These are phyloP conservation scores for Fistulifera pelliculosa DNA, from an alignment of 108 stramenopile genomes.

Conservation along the genomic window DNA sequence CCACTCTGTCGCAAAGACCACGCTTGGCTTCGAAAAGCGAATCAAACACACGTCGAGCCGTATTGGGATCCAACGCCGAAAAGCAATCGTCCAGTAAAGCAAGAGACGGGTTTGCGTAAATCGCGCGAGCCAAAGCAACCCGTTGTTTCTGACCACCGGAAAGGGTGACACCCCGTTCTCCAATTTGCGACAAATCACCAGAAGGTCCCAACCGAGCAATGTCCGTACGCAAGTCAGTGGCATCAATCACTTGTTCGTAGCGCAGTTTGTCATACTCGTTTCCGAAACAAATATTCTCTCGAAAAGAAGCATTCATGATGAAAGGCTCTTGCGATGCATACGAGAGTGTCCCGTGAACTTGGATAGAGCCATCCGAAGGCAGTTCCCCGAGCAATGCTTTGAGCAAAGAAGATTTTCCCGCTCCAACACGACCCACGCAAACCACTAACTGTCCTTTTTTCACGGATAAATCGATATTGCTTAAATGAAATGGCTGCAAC, in stretches of 20 bases:
- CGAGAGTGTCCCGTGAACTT: slow-evolving; percentile 42
- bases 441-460: slow-evolving; percentile 42
- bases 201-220: slow-evolving; percentile 48
- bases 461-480: slow-evolving; percentile 4
- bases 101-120: slow-evolving; percentile 74
- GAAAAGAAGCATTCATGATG: slow-evolving; percentile 86
- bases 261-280: slow-evolving; percentile 41
- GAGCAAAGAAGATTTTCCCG: slow-evolving; percentile 78
- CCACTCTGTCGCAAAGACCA: slow-evolving; percentile 38
- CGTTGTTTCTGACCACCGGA: slow-evolving; percentile 76
- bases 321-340: slow-evolving; percentile 91
- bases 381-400: slow-evolving; percentile 77
- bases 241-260: slow-evolving; percentile 80
- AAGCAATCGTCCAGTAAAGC: slow-evolving; percentile 87
- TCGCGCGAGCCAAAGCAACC: slow-evolving; percentile 63
- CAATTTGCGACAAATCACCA: slow-evolving; percentile 80
- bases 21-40: slow-evolving; percentile 35
- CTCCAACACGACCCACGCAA: slow-evolving; percentile 73
- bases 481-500: background rate
- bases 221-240: slow-evolving; percentile 68
- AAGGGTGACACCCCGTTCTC: slow-evolving; percentile 86
- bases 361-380: slow-evolving; percentile 9
- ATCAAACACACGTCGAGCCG: slow-evolving; percentile 71
- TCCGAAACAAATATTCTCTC: slow-evolving; percentile 96
- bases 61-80: slow-evolving; percentile 87